phyloP scores from a whole-genome alignment of 2,329 filamentous ascomycete genomes.

The Boeremia lycopersici region DNA sequence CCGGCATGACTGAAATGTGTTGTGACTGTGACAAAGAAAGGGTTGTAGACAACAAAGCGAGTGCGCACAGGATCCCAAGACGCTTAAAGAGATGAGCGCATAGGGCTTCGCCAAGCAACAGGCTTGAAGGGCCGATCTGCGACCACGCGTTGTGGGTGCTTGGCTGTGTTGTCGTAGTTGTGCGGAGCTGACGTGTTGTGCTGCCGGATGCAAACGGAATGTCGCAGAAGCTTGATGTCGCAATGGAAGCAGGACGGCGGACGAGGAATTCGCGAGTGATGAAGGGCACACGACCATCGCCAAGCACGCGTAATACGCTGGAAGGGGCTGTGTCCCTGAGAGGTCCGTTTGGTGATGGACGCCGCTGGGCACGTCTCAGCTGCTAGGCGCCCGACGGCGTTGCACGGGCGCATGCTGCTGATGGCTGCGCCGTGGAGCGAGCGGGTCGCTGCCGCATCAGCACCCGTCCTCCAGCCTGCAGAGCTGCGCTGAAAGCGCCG shows the following conservation, averaged over 20 bases:
- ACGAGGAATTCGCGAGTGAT: conserved; percentile 4
- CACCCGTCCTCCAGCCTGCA: neutral
- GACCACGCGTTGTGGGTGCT: neutral
- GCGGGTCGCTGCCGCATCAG: neutral
- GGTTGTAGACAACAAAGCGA: conserved; percentile 12
- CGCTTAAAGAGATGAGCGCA: conserved; percentile 22
- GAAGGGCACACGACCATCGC: conserved; percentile 15
- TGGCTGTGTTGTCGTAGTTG: neutral
- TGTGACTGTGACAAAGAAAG: conserved; percentile 11
- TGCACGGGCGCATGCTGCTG: conserved; percentile 5
- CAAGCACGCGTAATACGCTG: conserved; percentile 10
- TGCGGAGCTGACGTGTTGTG: conserved; percentile 5
- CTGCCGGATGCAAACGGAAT: conserved; percentile 1
- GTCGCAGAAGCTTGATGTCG: neutral
- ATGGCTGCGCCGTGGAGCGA: conserved; percentile 4
- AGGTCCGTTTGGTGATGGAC: conserved; percentile 8
- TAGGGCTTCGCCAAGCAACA: conserved; percentile 10
- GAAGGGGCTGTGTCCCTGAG: conserved; percentile 13
- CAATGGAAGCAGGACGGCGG: neutral
- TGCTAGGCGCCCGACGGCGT: conserved; percentile 9
- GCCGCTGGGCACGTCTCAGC: conserved; percentile 16
- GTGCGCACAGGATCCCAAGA: conserved; percentile 13
- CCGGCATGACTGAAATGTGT: conserved; percentile 30
- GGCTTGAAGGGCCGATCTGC: conserved; percentile 13
- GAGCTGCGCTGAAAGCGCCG: neutral